Conservation (phyloP, 305 asterid species). For the Withania somnifera region DNA sequence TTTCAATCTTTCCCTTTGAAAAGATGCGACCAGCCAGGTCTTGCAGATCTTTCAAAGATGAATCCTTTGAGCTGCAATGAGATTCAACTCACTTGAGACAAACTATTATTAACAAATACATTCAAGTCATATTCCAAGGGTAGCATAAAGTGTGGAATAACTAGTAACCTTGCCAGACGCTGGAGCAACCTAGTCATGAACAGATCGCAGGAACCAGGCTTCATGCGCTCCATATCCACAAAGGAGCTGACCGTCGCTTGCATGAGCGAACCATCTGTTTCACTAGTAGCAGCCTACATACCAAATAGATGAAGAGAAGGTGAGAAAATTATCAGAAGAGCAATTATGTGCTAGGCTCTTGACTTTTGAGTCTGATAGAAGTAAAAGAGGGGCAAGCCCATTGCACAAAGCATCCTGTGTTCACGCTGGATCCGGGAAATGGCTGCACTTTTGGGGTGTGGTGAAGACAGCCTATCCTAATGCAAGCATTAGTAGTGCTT, state of each 20-base stretch:
- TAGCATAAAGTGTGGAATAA: constrained; percentile 3
- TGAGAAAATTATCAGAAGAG: background rate
- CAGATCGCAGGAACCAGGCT: constrained; percentile 78
- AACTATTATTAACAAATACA: background rate
- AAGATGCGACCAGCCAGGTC: constrained; percentile 66
- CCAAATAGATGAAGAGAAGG: constrained; percentile 1
- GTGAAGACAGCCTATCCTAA: background rate
- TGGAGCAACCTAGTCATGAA: constrained; percentile 71
- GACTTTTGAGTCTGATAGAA: background rate
- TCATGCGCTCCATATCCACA: constrained; percentile 66
- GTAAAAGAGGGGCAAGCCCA: background rate
- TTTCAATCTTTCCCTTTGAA: constrained; percentile 47
- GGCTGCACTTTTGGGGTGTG: background rate
- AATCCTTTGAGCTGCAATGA: constrained; percentile 68
- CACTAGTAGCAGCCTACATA: constrained; percentile 53
- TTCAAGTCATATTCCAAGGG: background rate
- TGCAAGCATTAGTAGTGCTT: background rate
- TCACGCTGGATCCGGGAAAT: background rate
- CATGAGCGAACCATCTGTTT: constrained; percentile 46
- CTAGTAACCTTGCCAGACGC: constrained; percentile 64
- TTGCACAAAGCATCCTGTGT: background rate
- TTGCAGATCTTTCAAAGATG: constrained; percentile 71
- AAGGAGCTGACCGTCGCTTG: constrained; percentile 49
- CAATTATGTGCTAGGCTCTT: background rate
- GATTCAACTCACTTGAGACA: constrained; percentile 15